Conservation (phyloP, 352 stramenopile genomes). For the Globisporangium recalcitrans region DNA sequence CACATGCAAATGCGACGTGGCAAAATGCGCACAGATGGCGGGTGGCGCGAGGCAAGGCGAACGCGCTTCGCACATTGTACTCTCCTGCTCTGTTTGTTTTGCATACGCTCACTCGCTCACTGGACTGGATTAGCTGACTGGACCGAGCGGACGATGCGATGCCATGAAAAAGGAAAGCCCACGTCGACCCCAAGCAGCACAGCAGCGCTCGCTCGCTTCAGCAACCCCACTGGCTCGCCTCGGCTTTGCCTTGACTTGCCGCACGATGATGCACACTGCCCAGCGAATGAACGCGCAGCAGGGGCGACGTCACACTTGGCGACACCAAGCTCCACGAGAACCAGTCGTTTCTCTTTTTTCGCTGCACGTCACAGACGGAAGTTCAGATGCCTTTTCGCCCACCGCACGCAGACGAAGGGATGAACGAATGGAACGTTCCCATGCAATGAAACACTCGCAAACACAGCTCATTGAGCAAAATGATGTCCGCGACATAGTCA, state of each 20-base stretch:
- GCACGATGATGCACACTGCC: neutral
- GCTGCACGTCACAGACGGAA: neutral
- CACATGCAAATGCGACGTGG: neutral
- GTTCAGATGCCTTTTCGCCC: too few species aligned
- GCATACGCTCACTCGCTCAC: neutral
- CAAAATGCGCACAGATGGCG: neutral
- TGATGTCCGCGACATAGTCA: neutral
- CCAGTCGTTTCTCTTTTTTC: neutral
- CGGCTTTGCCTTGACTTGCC: neutral
- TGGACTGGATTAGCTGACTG: neutral
- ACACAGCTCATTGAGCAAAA: neutral
- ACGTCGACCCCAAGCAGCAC: conserved; percentile 5
- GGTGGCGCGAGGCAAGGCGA: neutral
- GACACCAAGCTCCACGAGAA: neutral
- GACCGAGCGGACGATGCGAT: too few species aligned
- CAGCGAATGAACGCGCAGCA: conserved; percentile 1
- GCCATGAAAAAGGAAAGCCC: neutral
- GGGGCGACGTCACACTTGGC: neutral
- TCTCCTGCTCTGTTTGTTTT: neutral
- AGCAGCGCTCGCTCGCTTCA: neutral
- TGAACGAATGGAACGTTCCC: neutral
- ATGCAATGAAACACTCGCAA: neutral
- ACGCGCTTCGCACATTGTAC: neutral
- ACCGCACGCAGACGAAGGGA: neutral
- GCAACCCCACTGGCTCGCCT: too few species aligned